phyloP scores from a whole-genome alignment of 2,329 filamentous ascomycete species.

The Alternaria incomplexa region DNA sequence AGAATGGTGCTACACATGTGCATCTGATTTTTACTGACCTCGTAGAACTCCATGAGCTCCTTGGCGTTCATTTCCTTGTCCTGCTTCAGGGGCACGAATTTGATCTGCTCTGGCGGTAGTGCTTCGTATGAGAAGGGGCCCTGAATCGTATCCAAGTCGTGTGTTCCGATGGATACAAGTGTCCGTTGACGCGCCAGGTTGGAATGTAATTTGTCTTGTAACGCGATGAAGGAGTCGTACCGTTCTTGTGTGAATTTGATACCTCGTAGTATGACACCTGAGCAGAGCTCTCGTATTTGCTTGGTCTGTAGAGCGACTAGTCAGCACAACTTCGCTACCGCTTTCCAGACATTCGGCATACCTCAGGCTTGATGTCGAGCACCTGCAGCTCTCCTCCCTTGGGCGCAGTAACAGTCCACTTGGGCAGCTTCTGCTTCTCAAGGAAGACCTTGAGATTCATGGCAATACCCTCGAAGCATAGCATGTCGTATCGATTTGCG shows the following conservation, averaged over 20 bases:
- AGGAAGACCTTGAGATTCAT: slow-evolving; percentile 96
- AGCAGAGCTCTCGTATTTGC: slow-evolving; percentile 84
- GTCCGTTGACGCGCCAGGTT: slow-evolving; percentile 93
- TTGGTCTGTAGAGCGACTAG: slow-evolving; percentile 60
- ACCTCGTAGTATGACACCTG: slow-evolving; percentile 86
- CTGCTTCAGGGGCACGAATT: slow-evolving; percentile 90
- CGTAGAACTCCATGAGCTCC: slow-evolving; percentile 93
- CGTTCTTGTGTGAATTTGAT: slow-evolving; percentile 89
- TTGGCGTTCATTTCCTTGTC: slow-evolving; percentile 83
- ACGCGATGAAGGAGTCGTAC: slow-evolving; percentile 95
- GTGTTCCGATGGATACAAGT: slow-evolving; percentile 94
- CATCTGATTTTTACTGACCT: slow-evolving; percentile 50
- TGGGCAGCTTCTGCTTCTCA: slow-evolving; percentile 75
- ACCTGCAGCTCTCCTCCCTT: slow-evolving; percentile 75
- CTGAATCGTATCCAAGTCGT: slow-evolving; percentile 91
- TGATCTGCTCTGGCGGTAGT: slow-evolving; percentile 86
- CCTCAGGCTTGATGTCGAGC: slow-evolving; percentile 76
- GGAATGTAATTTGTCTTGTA: slow-evolving; percentile 98
- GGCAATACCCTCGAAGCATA: slow-evolving; percentile 96
- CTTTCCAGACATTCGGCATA: slow-evolving; percentile 34
- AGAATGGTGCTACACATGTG: slow-evolving; percentile 1
- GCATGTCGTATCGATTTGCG: slow-evolving; percentile 91
- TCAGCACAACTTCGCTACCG: neutral
- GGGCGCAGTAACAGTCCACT: slow-evolving; percentile 77
- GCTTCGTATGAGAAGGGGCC: slow-evolving; percentile 98